Evolutionary conservation across 2,329 filamentous ascomycete genomes (phyloP).

Genomic region (Penicillium italicum): DNA sequence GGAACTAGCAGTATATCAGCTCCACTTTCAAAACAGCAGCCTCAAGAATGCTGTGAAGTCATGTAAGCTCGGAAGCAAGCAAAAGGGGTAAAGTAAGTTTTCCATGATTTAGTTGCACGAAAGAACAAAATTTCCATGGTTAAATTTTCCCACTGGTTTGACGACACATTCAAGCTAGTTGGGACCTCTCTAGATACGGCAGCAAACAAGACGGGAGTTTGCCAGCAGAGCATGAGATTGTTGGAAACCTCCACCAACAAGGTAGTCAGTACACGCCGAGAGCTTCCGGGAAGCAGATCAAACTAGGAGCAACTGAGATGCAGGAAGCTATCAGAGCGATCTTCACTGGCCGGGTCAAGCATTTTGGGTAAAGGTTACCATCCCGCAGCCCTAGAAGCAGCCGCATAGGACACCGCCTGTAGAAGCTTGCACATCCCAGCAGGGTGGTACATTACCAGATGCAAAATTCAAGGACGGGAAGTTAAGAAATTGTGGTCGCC

Average conservation of each 20-base stretch:
- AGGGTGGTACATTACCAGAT: not conserved
- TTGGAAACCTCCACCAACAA: not conserved
- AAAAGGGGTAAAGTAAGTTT: not conserved
- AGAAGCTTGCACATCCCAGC: not conserved
- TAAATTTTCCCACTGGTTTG: not conserved
- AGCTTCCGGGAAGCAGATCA: not conserved
- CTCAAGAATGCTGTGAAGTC: conserved; percentile 6
- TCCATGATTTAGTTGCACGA: not conserved
- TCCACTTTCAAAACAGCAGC: conserved; percentile 3
- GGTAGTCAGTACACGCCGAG: not conserved
- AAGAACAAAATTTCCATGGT: not conserved
- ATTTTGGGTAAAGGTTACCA: conserved; percentile 1
- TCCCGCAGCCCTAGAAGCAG: not conserved
- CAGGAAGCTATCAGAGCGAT: conserved; percentile 9
- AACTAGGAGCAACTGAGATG: not conserved
- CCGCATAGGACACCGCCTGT: not conserved
- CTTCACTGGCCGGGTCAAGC: conserved; percentile 11
- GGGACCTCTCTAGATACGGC: not conserved
- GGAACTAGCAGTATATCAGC: not conserved
- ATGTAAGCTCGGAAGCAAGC: not conserved
- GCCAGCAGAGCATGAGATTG: not conserved
- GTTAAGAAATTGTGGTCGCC: not conserved
- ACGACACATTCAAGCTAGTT: not conserved
- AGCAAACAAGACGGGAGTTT: not conserved
- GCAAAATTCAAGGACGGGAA: not conserved